A percentile compares a stretch with the other conserved stretches of the same genome.
These are phyloP conservation scores for Suillus spraguei DNA, from an alignment of 768 basidiomycete genomes.

Conservation along the genomic window DNA sequence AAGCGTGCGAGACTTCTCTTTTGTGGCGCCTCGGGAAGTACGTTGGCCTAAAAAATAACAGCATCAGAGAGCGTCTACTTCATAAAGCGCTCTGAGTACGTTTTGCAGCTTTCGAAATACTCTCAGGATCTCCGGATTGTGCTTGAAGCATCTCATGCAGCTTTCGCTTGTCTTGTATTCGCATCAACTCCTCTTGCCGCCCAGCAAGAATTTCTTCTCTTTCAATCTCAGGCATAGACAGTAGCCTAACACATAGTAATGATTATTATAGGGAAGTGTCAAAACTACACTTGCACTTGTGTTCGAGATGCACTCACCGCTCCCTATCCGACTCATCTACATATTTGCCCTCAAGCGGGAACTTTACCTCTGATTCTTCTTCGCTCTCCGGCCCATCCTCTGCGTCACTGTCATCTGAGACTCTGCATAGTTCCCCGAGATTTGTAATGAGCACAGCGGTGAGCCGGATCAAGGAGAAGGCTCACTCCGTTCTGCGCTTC, in stretches of 20 bases:
- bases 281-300: conserved; percentile 31
- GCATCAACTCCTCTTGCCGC: conserved; percentile 81
- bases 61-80: conserved; percentile 13
- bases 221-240: conserved; percentile 83
- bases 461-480: conserved; percentile 10
- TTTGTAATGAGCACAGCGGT: conserved; percentile 13
- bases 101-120: conserved; percentile 74
- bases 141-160: conserved; percentile 75
- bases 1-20: conserved; percentile 77
- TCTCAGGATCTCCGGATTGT: conserved; percentile 58
- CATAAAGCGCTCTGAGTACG: conserved; percentile 46
- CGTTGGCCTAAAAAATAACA: conserved; percentile 61
- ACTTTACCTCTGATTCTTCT: conserved; percentile 61
- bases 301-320: conserved; percentile 53
- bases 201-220: conserved; percentile 85
- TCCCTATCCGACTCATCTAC: conserved; percentile 82
- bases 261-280: conserved; percentile 20
- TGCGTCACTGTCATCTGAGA: conserved; percentile 49
- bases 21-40: conserved; percentile 69
- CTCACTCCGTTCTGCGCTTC: conserved; percentile 77
- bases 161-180: conserved; percentile 67
- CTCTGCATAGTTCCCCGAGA: conserved; percentile 28
- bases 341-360: conserved; percentile 92
- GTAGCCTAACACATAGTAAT: conserved; percentile 51
- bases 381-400: conserved; percentile 67